Evolutionary conservation across 2,329 filamentous ascomycete species (phyloP), one percentile per base, ranked within the genome.

Genomic region (Xylaria sp.): DNA sequence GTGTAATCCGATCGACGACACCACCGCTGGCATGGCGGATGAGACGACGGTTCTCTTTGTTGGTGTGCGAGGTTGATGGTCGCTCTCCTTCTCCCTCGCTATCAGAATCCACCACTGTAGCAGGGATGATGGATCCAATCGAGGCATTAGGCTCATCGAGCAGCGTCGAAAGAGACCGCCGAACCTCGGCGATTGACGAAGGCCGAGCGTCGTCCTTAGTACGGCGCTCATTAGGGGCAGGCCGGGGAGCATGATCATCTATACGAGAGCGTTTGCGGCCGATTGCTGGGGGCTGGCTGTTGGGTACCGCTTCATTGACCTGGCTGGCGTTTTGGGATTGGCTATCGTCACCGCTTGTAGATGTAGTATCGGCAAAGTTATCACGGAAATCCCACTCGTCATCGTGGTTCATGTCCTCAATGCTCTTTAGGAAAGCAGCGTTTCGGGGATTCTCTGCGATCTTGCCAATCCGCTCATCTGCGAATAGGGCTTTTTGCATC

Each of bases 361-460:
- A 76, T 20, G 82, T 78, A 66, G 82, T 80, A 44, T 82, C 80
- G 38, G 81, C 79, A 73, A 81, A 75, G 48, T 88, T 84, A 53
- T 90, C 87, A 9, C 93, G 81, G 74, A 97, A 91, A 72, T 94
- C 92, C 79, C 92, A 87, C 63, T 93, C 91, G 63, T 96, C 90
- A 54, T 93, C 92, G 74, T 86, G 85, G 66, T 90, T 92, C 59
- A 88, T 88, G 77, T 97, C 94, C 75, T 97, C 94, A 61, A 99
- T 92, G 6, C 93, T 93, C 72, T 90, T 90, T 74, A 99, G 86
- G 82, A 99, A 99, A 0, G 96, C 96, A 69, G 92, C 87, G 78
- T 94, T 95, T 77, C 95, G 94, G 2, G 93, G 93, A 75, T 97
- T 94, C 77, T 93, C 90, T 40, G 93, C 94, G 71, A 98, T 93